Conservation (phyloP, 2,329 filamentous ascomycete genomes). For the Neospermospora avenae region DNA sequence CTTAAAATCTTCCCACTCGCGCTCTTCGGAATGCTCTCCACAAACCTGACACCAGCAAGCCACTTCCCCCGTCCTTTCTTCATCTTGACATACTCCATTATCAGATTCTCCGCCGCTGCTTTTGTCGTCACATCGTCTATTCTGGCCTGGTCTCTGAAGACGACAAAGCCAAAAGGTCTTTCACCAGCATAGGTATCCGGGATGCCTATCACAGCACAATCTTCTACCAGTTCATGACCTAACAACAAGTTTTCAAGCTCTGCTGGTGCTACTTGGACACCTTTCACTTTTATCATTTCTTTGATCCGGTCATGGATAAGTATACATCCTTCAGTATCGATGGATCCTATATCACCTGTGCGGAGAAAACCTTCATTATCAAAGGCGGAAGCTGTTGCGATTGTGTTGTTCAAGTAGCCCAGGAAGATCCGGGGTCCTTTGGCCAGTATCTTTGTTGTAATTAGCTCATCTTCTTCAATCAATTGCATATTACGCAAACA, state of each 20-base stretch:
- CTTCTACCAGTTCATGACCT: slow-evolving; percentile 45
- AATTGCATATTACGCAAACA: not conserved
- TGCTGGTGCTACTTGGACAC: slow-evolving; percentile 64
- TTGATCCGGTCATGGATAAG: slow-evolving; percentile 62
- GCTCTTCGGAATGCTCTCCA: slow-evolving; percentile 68
- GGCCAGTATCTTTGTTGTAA: slow-evolving; percentile 35
- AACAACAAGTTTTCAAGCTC: slow-evolving; percentile 53
- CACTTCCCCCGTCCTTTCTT: slow-evolving; percentile 60
- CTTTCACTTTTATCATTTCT: slow-evolving; percentile 59
- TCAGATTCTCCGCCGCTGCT: not conserved
- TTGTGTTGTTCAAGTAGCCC: slow-evolving; percentile 20
- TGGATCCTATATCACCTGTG: slow-evolving; percentile 21
- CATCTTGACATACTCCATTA: slow-evolving; percentile 7
- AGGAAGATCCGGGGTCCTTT: slow-evolving; percentile 35
- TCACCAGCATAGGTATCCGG: slow-evolving; percentile 57
- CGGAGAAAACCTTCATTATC: slow-evolving; percentile 17
- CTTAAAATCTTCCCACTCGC: slow-evolving; percentile 50
- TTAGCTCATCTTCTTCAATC: not conserved
- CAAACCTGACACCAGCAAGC: slow-evolving; percentile 63
- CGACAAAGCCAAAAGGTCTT: slow-evolving; percentile 66
- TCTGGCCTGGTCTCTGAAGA: slow-evolving; percentile 35
- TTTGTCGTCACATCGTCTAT: slow-evolving; percentile 44
- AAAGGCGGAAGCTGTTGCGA: slow-evolving; percentile 13
- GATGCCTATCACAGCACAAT: slow-evolving; percentile 61
- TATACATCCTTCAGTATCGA: slow-evolving; percentile 18